Evolutionary conservation across 257 asterid species (phyloP), one percentile per base, ranked within the genome.

Genomic region (Mentha longifolia): DNA sequence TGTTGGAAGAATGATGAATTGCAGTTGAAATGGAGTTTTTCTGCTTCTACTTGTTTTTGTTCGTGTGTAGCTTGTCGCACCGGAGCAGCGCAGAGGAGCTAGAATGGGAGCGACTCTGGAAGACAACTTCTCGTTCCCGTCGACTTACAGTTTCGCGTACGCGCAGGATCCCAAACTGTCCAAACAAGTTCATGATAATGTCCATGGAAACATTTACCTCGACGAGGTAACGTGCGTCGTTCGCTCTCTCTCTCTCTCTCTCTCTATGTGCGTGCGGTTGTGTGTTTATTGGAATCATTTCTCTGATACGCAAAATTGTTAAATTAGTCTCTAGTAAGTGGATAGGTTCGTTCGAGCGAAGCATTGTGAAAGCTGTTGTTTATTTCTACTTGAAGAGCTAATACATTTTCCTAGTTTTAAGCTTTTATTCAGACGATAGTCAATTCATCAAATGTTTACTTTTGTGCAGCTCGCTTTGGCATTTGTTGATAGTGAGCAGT

Each of bases 401-500:
- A 13, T 60, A 33, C 35, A 16, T 43, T 22, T 43, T 43, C 3
- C 3, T 64, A 3, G 20, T 20, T 42, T 43, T 64, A 8, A 25
- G 33, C 8, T 22, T 60, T 51, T 19, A 33, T 25, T 77, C 76
- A 11, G 84, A 76, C 65, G 75, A 83, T 17, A 81, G 79, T 20
- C 22, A 64, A 43, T 62, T 67, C 3, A 69, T n/a, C 46, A 25
- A 28, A 65, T 51, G 20, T 39, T 25, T 69, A 6, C 67, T 49
- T 72, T 77, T 47, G 73, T 78, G 81, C 96, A 94, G 98, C 79
- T 89, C 68, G 74, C 30, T 70, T 58, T 89, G 88, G 89, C 87
- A 79, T 91, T 94, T 56, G 76, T 91, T 6, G 98, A 94, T 77
- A 91, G 97, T 16, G 97, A 94, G 84, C 92, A 94, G 88, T 94